phyloP scores from a whole-genome alignment of 2,329 filamentous ascomycete species.

The Hyphodiscus sp. region DNA sequence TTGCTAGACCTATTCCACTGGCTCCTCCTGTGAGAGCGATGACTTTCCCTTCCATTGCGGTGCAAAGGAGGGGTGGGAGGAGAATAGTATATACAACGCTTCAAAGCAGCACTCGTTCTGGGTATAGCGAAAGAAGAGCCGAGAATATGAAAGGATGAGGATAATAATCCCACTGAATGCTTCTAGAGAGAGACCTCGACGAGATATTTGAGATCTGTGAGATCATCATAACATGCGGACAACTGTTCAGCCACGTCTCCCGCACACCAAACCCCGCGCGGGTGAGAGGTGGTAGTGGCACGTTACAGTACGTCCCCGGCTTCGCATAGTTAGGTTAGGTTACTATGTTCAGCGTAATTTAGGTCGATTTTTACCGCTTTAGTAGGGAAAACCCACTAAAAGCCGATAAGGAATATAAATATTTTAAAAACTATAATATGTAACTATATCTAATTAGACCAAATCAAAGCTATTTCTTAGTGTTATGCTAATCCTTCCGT shows the following conservation, averaged over 20 bases:
- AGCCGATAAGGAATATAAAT: too few relatives aligned
- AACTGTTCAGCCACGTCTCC: background rate
- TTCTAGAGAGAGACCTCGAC: background rate
- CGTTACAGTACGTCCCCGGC: too few relatives aligned
- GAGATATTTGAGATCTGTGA: background rate
- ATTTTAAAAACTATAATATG: too few relatives aligned
- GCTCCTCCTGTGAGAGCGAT: conserved; percentile 76
- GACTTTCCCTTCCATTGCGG: conserved; percentile 38
- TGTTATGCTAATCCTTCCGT: too few relatives aligned
- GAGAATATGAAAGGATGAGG: background rate
- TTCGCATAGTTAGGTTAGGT: too few relatives aligned
- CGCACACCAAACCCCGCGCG: background rate
- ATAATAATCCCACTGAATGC: background rate
- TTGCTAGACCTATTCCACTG: conserved; percentile 68
- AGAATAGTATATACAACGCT: background rate
- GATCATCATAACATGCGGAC: background rate
- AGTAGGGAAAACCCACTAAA: too few relatives aligned
- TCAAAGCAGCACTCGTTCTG: background rate
- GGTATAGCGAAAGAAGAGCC: background rate
- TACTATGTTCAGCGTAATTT: too few relatives aligned
- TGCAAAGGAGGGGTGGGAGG: background rate
- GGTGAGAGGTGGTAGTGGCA: too few relatives aligned
- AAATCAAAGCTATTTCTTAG: too few relatives aligned
- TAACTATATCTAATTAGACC: too few relatives aligned
- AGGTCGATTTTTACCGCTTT: too few relatives aligned